Evolutionary conservation across 2,329 filamentous ascomycete genomes (phyloP), one percentile per base, ranked within the genome.

Genomic region (Aspergillus awamori): DNA sequence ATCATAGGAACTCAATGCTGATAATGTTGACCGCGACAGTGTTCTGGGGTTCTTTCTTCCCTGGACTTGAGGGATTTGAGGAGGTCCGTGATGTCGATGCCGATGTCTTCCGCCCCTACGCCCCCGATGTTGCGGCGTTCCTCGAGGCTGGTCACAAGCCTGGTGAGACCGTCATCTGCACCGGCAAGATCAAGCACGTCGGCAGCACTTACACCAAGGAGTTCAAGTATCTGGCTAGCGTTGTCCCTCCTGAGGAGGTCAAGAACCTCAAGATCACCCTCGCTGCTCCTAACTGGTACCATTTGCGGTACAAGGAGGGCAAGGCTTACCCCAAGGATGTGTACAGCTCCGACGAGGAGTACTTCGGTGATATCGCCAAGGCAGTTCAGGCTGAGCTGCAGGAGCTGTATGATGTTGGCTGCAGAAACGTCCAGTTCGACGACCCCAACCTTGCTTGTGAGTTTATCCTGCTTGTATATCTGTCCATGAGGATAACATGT

Each of bases 261-360:
- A 85, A 85, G 65, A 85, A 89, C 65, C 84, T 88, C 74, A 89
- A 91, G 79, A 83, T 90, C 67, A 90, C 88, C 17, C 78, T 90
- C 68, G 85, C 87, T 17, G 86, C 87, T 4, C 87, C 87, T 2
- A 86, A 86, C 72, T 90, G 87, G 84, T 90, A 90, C 72, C 88
- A 92, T 74, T 80, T 89, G 70, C 82, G 87, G 39, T 84, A 85
- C 66, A 82, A 80, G 67, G 80, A 82, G 60, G 82, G 84, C 77
- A 65, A 77, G 38, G 85, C 85, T 24, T 88, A 86, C 72, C 81
- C 83, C 38, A 80, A 80, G 64, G 81, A 84, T 24, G 84, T 84
- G 26, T 88, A 87, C 61, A 70, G 74, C 57, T 84, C 79, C 59
- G 84, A 87, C 57, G 80, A 82, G 65, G 86, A 88, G 69, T 89